phyloP scores from a whole-genome alignment of 2,329 filamentous ascomycete species.

The Calonectria pauciramosa region DNA sequence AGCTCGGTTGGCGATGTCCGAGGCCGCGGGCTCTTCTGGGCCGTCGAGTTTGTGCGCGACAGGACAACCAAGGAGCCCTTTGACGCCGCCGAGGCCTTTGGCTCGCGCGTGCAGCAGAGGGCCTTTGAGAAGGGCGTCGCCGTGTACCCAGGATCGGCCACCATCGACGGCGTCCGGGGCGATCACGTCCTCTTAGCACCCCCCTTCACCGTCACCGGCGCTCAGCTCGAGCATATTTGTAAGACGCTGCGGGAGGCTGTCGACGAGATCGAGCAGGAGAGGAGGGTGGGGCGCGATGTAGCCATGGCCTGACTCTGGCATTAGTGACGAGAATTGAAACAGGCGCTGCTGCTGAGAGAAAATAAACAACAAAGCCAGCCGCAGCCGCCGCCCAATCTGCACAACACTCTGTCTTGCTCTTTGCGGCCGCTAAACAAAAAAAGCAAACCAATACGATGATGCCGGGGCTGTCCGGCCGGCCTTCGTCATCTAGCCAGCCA shows the following conservation, averaged over 20 bases:
- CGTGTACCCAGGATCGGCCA: conserved; percentile 75
- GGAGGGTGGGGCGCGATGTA: not conserved
- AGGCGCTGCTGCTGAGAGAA: not conserved
- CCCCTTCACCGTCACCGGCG: conserved; percentile 71
- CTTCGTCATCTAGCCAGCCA: not conserved
- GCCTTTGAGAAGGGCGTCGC: conserved; percentile 53
- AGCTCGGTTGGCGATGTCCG: conserved; percentile 27
- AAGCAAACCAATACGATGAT: not conserved
- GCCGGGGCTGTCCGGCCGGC: not conserved
- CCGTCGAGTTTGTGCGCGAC: conserved; percentile 59
- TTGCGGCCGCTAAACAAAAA: not conserved
- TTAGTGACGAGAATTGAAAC: conserved; percentile 12
- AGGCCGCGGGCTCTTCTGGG: conserved; percentile 58
- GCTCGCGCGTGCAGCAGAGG: conserved; percentile 43
- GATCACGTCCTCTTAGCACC: conserved; percentile 82
- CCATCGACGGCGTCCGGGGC: conserved; percentile 70
- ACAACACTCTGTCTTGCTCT: not conserved
- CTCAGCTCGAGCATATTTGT: conserved; percentile 38
- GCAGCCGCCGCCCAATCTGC: not conserved
- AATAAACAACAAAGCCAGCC: not conserved
- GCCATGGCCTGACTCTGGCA: conserved; percentile 7
- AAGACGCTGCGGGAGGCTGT: conserved; percentile 28
- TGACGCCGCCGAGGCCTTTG: conserved; percentile 44
- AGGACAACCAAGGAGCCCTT: conserved; percentile 53
- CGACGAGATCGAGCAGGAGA: conserved; percentile 17